Evolutionary conservation across 495 filamentous ascomycete species (phyloP).

Genomic region (Amphirosellinia nigrospora): DNA sequence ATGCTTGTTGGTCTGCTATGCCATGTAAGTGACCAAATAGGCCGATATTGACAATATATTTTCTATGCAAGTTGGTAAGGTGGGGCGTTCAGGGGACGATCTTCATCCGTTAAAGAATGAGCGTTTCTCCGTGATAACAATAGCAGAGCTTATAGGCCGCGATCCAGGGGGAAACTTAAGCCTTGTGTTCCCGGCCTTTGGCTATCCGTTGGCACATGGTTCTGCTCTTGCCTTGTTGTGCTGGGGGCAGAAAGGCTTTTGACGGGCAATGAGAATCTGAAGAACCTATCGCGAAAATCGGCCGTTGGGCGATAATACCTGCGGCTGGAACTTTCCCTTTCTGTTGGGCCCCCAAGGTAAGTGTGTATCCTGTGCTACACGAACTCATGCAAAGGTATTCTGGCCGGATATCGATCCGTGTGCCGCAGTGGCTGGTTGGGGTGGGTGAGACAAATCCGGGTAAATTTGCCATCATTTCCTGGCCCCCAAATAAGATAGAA

Average conservation of each 20-base stretch:
- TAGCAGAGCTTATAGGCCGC: slow-evolving; percentile 16
- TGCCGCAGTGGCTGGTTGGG: background rate
- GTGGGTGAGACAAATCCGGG: background rate
- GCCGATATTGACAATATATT: slow-evolving; percentile 3
- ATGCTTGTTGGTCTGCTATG: slow-evolving; percentile 19
- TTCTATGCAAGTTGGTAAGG: slow-evolving; percentile 13
- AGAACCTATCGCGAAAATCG: background rate
- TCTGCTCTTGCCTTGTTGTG: background rate
- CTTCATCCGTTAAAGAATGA: slow-evolving; percentile 12
- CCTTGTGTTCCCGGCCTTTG: slow-evolving; percentile 9
- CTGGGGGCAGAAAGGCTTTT: background rate
- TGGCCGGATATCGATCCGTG: background rate
- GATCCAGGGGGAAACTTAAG: background rate
- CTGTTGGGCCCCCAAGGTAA: slow-evolving; percentile 1
- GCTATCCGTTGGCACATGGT: background rate
- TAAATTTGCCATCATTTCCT: background rate
- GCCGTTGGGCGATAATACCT: slow-evolving; percentile 5
- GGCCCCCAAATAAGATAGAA: slow-evolving; percentile 3
- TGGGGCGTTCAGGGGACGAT: background rate
- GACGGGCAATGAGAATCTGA: background rate
- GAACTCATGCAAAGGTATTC: background rate
- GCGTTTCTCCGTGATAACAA: background rate
- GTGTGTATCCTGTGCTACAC: background rate
- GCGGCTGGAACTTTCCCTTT: background rate
- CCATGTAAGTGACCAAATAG: slow-evolving; percentile 17